Conservation (phyloP, 2,329 filamentous ascomycete species). For the Metarhizium humberi region DNA sequence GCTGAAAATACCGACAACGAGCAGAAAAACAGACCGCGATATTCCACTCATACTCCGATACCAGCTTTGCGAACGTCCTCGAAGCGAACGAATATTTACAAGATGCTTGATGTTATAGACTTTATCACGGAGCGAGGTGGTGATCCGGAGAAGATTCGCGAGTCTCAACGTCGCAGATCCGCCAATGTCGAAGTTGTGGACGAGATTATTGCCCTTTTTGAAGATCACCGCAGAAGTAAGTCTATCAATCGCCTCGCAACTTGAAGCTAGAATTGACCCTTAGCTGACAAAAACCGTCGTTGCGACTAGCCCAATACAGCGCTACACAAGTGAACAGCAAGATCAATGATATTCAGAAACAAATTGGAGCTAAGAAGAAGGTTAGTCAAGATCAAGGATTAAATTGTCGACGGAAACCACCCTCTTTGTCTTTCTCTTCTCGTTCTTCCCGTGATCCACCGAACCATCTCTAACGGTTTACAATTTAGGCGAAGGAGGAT, state of each 20-base stretch:
- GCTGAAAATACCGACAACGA: neutral
- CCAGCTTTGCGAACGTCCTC: neutral
- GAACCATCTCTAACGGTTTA: neutral
- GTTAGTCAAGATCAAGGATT: slow-evolving; percentile 23
- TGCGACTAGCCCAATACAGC: slow-evolving; percentile 51
- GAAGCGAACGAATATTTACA: slow-evolving; percentile 7
- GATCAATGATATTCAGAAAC: slow-evolving; percentile 84
- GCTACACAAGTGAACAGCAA: slow-evolving; percentile 72
- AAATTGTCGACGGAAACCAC: neutral
- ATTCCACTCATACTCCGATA: neutral
- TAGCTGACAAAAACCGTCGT: neutral
- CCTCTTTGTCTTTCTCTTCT: neutral
- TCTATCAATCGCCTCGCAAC: neutral
- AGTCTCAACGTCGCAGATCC: slow-evolving; percentile 77
- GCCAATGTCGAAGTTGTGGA: slow-evolving; percentile 80
- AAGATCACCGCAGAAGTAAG: slow-evolving; percentile 71
- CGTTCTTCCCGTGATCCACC: neutral
- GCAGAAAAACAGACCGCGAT: neutral
- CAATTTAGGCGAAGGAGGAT: slow-evolving; percentile 66
- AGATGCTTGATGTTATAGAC: slow-evolving; percentile 68
- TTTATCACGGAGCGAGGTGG: slow-evolving; percentile 83
- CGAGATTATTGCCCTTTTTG: slow-evolving; percentile 78
- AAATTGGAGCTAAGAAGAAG: slow-evolving; percentile 89
- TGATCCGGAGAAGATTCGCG: slow-evolving; percentile 82
- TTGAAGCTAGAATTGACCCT: neutral